Percentiles rank a stretch among this genome's conserved stretches.
Conservation (phyloP, 805 yeast species). For the Nakazawaea peltata region DNA sequence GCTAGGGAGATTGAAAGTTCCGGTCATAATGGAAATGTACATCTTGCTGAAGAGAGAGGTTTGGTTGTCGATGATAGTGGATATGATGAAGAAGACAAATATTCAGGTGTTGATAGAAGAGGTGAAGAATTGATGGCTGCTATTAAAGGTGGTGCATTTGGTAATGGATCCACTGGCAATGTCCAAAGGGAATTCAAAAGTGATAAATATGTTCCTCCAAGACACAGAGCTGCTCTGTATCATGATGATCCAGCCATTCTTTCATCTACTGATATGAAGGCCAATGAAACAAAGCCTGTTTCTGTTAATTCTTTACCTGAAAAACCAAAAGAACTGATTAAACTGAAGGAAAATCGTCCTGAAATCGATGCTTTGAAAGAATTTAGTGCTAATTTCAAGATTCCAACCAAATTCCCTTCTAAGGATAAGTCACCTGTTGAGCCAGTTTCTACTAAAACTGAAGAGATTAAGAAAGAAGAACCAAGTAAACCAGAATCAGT, state of each 20-base stretch:
- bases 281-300: slow-evolving; percentile 1
- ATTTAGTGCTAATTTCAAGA: slow-evolving; percentile 75
- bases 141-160: slow-evolving; percentile 16
- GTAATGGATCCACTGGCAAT: background rate
- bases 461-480: slow-evolving; percentile 12
- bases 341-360: slow-evolving; percentile 36
- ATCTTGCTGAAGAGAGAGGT: slow-evolving; percentile 91
- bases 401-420: slow-evolving; percentile 43
- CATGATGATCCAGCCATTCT: slow-evolving; percentile 64
- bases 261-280: slow-evolving; percentile 36
- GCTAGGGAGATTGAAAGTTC: slow-evolving; percentile 80
- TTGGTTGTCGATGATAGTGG: slow-evolving; percentile 71
- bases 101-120: slow-evolving; percentile 81
- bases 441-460: slow-evolving; percentile 35
- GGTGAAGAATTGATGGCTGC: slow-evolving; percentile 43
- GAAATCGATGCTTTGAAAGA: slow-evolving; percentile 66
- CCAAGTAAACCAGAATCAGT: slow-evolving; percentile 12
- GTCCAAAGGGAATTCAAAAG: slow-evolving; percentile 12
- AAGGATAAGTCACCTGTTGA: slow-evolving; percentile 62
- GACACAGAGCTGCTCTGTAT: slow-evolving; percentile 41
- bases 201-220: slow-evolving; percentile 48
- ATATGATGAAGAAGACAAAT: slow-evolving; percentile 91
- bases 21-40: slow-evolving; percentile 57
- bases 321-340: slow-evolving; percentile 13
- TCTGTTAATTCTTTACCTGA: slow-evolving; percentile 12